These are phyloP conservation scores for Xylaria sp. DNA, from an alignment of 2,329 filamentous ascomycete species.

Conservation along the genomic window DNA sequence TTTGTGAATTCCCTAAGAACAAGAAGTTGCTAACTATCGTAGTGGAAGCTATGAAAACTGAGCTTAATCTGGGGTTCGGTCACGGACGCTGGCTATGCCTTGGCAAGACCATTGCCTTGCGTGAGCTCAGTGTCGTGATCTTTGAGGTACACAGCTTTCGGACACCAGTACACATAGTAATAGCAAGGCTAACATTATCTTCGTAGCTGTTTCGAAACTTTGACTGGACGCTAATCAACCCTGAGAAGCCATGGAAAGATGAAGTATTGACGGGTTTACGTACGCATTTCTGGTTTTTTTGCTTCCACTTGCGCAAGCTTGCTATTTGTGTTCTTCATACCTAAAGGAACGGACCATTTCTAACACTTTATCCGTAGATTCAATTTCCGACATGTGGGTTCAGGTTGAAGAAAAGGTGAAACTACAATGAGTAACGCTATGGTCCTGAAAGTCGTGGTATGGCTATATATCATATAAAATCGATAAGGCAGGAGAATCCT, in stretches of 20 bases:
- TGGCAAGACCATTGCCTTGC: slow-evolving; percentile 32
- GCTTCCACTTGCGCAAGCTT: neutral
- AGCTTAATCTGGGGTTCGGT: slow-evolving; percentile 31
- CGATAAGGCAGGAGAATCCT: no score
- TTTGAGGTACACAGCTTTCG: slow-evolving; percentile 36
- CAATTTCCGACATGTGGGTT: slow-evolving; percentile 36
- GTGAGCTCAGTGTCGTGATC: slow-evolving; percentile 28
- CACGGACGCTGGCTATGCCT: slow-evolving; percentile 36
- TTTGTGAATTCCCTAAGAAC: neutral
- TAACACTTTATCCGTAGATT: slow-evolving; percentile 14
- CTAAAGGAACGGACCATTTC: neutral
- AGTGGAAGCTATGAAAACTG: slow-evolving; percentile 34
- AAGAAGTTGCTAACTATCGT: slow-evolving; percentile 3
- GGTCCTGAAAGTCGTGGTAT: no score
- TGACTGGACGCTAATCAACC: slow-evolving; percentile 36
- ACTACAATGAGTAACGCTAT: neutral
- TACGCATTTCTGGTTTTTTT: neutral
- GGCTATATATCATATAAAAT: no score
- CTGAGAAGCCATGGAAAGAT: slow-evolving; percentile 36
- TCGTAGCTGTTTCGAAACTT: slow-evolving; percentile 36
- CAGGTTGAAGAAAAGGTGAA: slow-evolving; percentile 26
- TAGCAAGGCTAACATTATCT: neutral
- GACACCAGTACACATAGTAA: neutral
- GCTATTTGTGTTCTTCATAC: no score
- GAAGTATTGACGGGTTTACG: slow-evolving; percentile 29